Evolutionary conservation across 352 stramenopile genomes (phyloP).

Genomic region (Globisporangium orthogonon): DNA sequence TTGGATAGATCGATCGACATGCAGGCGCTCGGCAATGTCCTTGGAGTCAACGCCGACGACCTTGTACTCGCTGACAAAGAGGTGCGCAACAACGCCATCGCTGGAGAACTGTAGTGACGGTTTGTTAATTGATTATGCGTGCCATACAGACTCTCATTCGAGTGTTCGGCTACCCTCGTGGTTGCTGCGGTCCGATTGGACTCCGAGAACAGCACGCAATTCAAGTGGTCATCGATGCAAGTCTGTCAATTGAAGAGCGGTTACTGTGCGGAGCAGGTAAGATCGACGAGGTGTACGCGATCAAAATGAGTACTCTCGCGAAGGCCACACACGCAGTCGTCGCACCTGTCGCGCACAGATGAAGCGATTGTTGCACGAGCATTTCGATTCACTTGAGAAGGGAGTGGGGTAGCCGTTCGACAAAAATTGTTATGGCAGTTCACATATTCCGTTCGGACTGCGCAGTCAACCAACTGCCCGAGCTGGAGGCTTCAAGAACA

Average conservation of each 20-base stretch:
- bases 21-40: constrained; percentile 19
- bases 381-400: neutral
- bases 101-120: neutral
- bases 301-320: constrained; percentile 16
- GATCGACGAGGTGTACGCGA: constrained; percentile 42
- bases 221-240: constrained; percentile 46
- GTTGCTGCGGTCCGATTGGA: constrained; percentile 56
- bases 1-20: constrained; percentile 53
- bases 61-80: constrained; percentile 41
- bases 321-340: constrained; percentile 12
- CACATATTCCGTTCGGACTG: no score
- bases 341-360: neutral
- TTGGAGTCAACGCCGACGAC: constrained; percentile 21
- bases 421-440: neutral
- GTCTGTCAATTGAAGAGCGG: constrained; percentile 15
- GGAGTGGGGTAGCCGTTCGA: neutral
- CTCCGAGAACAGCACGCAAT: constrained; percentile 40
- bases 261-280: constrained; percentile 48
- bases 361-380: neutral
- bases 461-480: neutral
- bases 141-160: constrained; percentile 36
- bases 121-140: constrained; percentile 1
- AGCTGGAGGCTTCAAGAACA: neutral
- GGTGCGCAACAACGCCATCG: constrained; percentile 17
- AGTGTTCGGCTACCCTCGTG: constrained; percentile 59